phyloP scores from a whole-genome alignment of 169 alveolate species.

The Plasmodium malariae region DNA sequence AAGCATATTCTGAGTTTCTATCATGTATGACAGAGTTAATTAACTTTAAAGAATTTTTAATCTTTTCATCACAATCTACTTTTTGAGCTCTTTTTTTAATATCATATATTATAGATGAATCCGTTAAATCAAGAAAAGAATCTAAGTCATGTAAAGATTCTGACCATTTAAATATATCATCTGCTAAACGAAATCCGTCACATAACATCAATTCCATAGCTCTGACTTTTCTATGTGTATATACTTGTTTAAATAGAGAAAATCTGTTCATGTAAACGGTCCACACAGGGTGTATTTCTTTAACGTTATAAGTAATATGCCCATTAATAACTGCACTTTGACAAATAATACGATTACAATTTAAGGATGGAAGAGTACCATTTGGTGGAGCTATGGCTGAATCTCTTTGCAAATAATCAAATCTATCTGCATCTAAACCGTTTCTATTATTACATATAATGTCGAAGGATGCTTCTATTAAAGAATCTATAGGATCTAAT shows the following conservation, averaged over 20 bases:
- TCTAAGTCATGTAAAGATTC: constrained; percentile 62
- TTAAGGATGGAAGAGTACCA: constrained; percentile 66
- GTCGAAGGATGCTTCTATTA: constrained; percentile 89
- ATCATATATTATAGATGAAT: constrained; percentile 60
- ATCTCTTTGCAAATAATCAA: constrained; percentile 94
- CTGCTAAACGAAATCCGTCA: constrained; percentile 78
- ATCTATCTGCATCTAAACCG: constrained; percentile 93
- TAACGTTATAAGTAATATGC: constrained; percentile 78
- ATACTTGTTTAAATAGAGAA: constrained; percentile 84
- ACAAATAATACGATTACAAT: constrained; percentile 75
- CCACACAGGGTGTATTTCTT: constrained; percentile 84
- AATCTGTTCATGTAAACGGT: constrained; percentile 86
- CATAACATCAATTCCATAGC: constrained; percentile 87
- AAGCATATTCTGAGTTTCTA: constrained; percentile 62
- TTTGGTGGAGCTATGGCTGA: constrained; percentile 85
- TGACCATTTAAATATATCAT: constrained; percentile 72
- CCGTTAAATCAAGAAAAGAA: constrained; percentile 58
- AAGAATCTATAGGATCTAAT: constrained; percentile 78
- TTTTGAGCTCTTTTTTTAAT: constrained; percentile 37
- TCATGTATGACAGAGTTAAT: constrained; percentile 73
- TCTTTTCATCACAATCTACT: constrained; percentile 23
- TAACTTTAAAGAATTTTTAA: constrained; percentile 41
- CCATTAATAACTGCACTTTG: constrained; percentile 80
- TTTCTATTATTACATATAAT: constrained; percentile 91
- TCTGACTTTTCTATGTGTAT: constrained; percentile 84